These are phyloP conservation scores for Wickerhamomyces sp. DNA, from an alignment of 1,139 yeast genomes.

Conservation along the genomic window DNA sequence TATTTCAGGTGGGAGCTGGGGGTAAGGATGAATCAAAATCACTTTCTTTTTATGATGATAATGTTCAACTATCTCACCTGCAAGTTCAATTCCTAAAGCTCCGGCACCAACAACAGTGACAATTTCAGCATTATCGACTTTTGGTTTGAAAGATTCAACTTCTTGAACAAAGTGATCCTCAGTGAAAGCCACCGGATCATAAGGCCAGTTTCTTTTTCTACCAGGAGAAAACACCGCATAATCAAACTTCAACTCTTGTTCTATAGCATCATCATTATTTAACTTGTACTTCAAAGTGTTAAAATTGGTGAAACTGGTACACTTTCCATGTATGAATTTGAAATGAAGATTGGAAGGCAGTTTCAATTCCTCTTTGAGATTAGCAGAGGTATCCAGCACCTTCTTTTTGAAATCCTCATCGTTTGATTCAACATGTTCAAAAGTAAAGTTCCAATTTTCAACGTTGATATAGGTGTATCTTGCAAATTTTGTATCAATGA, in stretches of 20 bases:
- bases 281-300: slow-evolving; percentile 22
- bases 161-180: slow-evolving; percentile 23
- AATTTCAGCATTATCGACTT: slow-evolving; percentile 17
- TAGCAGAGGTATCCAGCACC: slow-evolving; percentile 14
- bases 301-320: slow-evolving; percentile 28
- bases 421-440: slow-evolving; percentile 28
- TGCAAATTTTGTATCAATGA: slow-evolving; percentile 44
- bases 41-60: slow-evolving; percentile 21
- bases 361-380: too few relatives aligned
- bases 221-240: slow-evolving; percentile 48
- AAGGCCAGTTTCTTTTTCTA: slow-evolving; percentile 48
- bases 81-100: slow-evolving; percentile 27
- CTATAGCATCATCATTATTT: slow-evolving; percentile 14
- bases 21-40: slow-evolving; percentile 24
- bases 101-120: slow-evolving; percentile 28
- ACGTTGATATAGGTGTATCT: slow-evolving; percentile 32
- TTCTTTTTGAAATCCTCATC: slow-evolving; percentile 28
- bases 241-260: slow-evolving; percentile 36
- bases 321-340: slow-evolving; percentile 38
- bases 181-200: slow-evolving; percentile 37
- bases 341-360: slow-evolving; percentile 18
- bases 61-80: slow-evolving; percentile 26
- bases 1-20: slow-evolving; percentile 18
- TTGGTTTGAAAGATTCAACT: slow-evolving; percentile 22
- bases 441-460: slow-evolving; percentile 21